Evolutionary conservation across 2,329 filamentous ascomycete genomes (phyloP).

Genomic region (Talaromyces sp.): DNA sequence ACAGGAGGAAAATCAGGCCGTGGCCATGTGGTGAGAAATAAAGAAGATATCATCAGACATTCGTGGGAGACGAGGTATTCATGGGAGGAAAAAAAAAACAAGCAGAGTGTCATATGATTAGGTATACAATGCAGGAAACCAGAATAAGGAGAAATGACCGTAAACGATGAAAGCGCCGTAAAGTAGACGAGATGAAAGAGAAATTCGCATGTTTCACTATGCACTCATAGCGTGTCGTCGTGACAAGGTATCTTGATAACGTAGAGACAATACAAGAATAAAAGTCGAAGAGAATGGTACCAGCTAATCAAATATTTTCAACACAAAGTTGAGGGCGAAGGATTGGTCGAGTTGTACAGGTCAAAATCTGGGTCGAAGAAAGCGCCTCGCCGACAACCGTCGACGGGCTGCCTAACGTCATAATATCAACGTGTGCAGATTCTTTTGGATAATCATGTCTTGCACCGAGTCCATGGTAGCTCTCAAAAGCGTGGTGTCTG

Average conservation of each 20-base stretch:
- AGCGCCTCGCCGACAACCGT: conserved; percentile 8
- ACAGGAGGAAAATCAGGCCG: background rate
- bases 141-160: background rate
- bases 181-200: conserved; percentile 10
- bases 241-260: conserved; percentile 28
- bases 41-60: background rate
- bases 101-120: conserved; percentile 6
- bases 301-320: background rate
- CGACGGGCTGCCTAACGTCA: conserved; percentile 33
- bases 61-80: background rate
- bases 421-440: conserved; percentile 71
- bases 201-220: conserved; percentile 19
- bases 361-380: background rate
- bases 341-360: background rate
- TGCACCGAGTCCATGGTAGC: conserved; percentile 82
- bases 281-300: background rate
- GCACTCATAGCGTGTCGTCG: conserved; percentile 26
- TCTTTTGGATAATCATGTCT: conserved; percentile 82
- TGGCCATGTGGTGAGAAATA: background rate
- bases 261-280: background rate
- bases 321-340: background rate
- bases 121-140: conserved; percentile 7
- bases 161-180: conserved; percentile 2
- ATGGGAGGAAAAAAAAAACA: background rate
- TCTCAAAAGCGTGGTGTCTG: conserved; percentile 68